A percentile compares a stretch with the other conserved stretches of the same genome.
phyloP scores from a whole-genome alignment of 2,329 filamentous ascomycete species.

The Lachnellula subtilissima region DNA sequence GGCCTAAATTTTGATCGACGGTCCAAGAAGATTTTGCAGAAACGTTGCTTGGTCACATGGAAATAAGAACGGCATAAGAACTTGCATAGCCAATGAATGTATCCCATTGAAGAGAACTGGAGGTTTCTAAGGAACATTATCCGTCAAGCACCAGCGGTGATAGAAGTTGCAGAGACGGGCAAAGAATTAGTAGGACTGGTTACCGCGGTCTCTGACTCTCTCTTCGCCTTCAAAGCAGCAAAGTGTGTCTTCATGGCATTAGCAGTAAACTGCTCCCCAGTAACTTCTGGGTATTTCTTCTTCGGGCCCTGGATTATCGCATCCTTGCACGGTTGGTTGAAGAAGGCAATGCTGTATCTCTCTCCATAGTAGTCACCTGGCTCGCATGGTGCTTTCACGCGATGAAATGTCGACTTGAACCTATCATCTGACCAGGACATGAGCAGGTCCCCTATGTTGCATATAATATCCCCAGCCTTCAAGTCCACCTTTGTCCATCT shows the following conservation, averaged over 20 bases:
- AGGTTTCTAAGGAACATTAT: too few species aligned
- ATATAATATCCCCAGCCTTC: slow-evolving; percentile 48
- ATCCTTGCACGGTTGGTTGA: slow-evolving; percentile 56
- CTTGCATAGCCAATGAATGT: too few species aligned
- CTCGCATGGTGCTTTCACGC: slow-evolving; percentile 54
- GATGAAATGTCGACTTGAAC: slow-evolving; percentile 60
- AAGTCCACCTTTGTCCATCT: slow-evolving; percentile 56
- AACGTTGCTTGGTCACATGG: too few species aligned
- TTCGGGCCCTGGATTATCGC: slow-evolving; percentile 52
- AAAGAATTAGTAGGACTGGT: not conserved
- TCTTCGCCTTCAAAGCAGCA: slow-evolving; percentile 43
- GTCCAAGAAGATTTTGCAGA: too few species aligned
- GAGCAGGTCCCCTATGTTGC: slow-evolving; percentile 59
- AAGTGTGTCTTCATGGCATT: slow-evolving; percentile 51
- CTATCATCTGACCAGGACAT: slow-evolving; percentile 63
- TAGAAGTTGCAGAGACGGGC: not conserved
- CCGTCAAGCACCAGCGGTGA: not conserved
- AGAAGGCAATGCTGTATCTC: slow-evolving; percentile 59
- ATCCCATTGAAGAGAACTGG: too few species aligned
- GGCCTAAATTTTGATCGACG: too few species aligned
- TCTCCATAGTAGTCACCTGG: slow-evolving; percentile 50
- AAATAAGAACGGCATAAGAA: too few species aligned
- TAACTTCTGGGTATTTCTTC: slow-evolving; percentile 57
- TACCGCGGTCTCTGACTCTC: slow-evolving; percentile 22
- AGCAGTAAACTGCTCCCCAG: slow-evolving; percentile 52